Base-by-base conservation (phyloP, 257 asterid genomes). In the Ligustrum vulgare region DNA sequence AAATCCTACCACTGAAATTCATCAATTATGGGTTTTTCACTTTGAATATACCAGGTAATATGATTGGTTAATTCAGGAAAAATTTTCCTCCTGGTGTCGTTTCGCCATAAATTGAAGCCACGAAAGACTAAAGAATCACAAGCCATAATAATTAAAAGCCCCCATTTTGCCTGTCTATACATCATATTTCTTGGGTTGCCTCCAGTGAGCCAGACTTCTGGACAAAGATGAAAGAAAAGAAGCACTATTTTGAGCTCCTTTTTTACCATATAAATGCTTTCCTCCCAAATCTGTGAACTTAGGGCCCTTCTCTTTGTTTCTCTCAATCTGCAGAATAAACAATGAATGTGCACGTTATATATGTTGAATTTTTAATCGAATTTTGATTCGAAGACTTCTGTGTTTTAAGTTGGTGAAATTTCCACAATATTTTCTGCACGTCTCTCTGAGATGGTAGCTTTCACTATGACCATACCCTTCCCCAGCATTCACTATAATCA, bases 281-380 rank as follows among this genome's bases (percentile, higher is more conserved):
- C 98, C 98, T 71, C 98, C 97, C 78, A 95, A 85, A 83, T 95
- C 99, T 0, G 99, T 90, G 83, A 79, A 93, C 79, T 93, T 93
- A 1, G 97, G 91, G 75, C 97, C 98, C 91, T 89, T 87, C 15
- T 83, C 97, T 81, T 87, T 91, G 84, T 89, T 87, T 89, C 99
- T 86, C 39, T 95, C 99, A 43, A 95, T 95, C 99, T 95, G 96
- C 87, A 79, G 28, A 64, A 20, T 13, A n/a, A 45, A 45, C 23
- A 28, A 69, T 12, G 31, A 43, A 60, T 7, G 51, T 47, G 39
- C 35, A 70, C 33, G 12, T 60, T 58, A 69, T 18, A 22, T 5
- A 32, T 22, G n/a, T 0, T 28, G 16, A 43, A 16, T 68, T 54
- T n/a, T 54, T 6, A 1, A 3, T 4, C 8, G 60, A 49, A 15